Percentiles rank a stretch among this genome's conserved stretches.
Evolutionary conservation across 2,329 filamentous ascomycete species (phyloP).

Genomic region (Juglanconis juglandina): DNA sequence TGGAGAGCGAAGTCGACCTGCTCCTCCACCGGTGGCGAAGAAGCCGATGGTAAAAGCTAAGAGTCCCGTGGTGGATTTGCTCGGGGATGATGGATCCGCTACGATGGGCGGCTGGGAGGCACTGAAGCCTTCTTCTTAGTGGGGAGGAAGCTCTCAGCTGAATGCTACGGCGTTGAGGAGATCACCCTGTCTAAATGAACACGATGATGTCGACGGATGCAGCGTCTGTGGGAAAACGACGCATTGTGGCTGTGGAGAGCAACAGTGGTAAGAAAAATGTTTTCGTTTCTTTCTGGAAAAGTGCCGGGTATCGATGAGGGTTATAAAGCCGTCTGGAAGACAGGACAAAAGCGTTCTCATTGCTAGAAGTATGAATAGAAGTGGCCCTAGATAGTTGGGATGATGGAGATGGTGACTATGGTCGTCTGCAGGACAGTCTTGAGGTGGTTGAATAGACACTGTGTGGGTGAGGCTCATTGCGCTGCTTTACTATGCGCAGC

Average conservation of each 20-base stretch:
- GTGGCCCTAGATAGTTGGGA: too few species aligned
- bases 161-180: not conserved
- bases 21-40: slow-evolving; percentile 19
- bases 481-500: not conserved
- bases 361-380: not conserved
- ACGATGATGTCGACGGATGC: not conserved
- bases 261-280: not conserved
- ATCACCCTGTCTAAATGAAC: not conserved
- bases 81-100: slow-evolving; percentile 42
- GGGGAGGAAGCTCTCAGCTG: not conserved
- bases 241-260: not conserved
- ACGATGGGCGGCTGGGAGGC: slow-evolving; percentile 54
- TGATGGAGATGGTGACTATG: too few species aligned
- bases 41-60: slow-evolving; percentile 27
- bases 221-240: not conserved
- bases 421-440: too few species aligned
- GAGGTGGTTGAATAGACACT: not conserved
- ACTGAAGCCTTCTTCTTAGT: slow-evolving; percentile 41
- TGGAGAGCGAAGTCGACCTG: not conserved
- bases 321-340: not conserved
- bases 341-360: not conserved
- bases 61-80: slow-evolving; percentile 41
- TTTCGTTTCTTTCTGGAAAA: not conserved
- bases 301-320: too few species aligned
- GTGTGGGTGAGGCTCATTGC: not conserved